phyloP scores from a whole-genome alignment of 371 early-diverging fungal genomes.

The Actinomucor elegans region DNA sequence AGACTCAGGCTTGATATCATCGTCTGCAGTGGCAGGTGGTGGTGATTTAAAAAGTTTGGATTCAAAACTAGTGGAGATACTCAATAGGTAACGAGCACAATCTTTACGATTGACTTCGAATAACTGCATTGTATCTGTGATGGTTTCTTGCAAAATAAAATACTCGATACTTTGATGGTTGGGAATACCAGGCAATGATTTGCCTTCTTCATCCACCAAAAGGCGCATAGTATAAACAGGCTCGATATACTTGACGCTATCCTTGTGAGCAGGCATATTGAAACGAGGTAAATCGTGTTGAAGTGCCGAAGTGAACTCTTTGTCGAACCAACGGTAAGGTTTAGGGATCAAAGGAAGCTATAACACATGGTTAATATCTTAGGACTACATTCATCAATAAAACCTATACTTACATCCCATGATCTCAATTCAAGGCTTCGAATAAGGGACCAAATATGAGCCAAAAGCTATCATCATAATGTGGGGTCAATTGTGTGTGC shows the following conservation, averaged over 20 bases:
- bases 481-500: neutral
- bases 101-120: slow-evolving; percentile 84
- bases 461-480: slow-evolving; percentile 48
- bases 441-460: slow-evolving; percentile 70
- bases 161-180: slow-evolving; percentile 62
- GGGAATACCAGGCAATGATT: slow-evolving; percentile 40
- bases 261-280: slow-evolving; percentile 43
- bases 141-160: slow-evolving; percentile 78
- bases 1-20: slow-evolving; percentile 20
- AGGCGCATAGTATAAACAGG: slow-evolving; percentile 32
- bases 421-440: slow-evolving; percentile 53
- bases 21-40: slow-evolving; percentile 22
- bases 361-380: neutral
- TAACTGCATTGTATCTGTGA: slow-evolving; percentile 74
- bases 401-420: slow-evolving; percentile 71
- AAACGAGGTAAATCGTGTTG: slow-evolving; percentile 65
- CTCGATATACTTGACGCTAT: slow-evolving; percentile 22
- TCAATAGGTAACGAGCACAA: slow-evolving; percentile 69
- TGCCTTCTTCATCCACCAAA: slow-evolving; percentile 43
- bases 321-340: slow-evolving; percentile 57
- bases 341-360: slow-evolving; percentile 54
- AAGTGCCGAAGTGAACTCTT: slow-evolving; percentile 54
- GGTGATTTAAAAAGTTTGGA: slow-evolving; percentile 55
- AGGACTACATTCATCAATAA: neutral
- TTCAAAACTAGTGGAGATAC: slow-evolving; percentile 57